Base-by-base conservation (phyloP, 768 basidiomycete genomes). In the Phallus indusiatus region DNA sequence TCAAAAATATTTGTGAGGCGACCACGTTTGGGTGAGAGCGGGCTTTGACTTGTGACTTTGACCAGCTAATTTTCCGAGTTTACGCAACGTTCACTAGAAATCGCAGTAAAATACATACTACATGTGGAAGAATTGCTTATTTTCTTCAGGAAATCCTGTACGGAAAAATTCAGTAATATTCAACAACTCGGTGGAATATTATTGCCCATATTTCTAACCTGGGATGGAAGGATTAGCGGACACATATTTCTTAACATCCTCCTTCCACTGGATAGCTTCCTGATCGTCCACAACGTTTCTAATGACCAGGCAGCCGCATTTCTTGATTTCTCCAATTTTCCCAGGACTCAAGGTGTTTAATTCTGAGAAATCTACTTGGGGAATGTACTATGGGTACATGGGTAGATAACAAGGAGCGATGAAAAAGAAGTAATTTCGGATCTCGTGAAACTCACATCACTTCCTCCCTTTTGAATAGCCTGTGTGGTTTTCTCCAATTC, bases 91-190 rank as follows among this genome's bases (percentile, higher is more conserved):
- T 6, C 1, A 16, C 22, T 60, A 59, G 28, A 60, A 60, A 48
- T 60, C 51, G 14, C 56, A 59, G 54, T 61, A 55, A 42, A 58
- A 48, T 60, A 74, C 80, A 55, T 63, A 85, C 86, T 87, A 88
- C 53, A 88, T 78, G 65, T 82, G 72, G 70, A 84, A 88, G 70
- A 89, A 86, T 64, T 88, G 86, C 54, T 83, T 86, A 63, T 88
- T 71, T n/a, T 76, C 63, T 5, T 61, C 74, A 0, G 85, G 84
- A 34, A 75, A 56, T 17, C 84, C 83, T 85, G 47, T 3, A 42
- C 14, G 42, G 12, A 8, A 10, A 2, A 10, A 42, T 2, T 42
- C 42, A 42, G 42, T n/a, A 54, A 53, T 20, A 16, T 1, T 47
- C 5, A 7, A 21, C 47, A 10, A 20, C 18, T 18, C 17, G 2